These are phyloP conservation scores for Funneliformis caledonium DNA, from an alignment of 371 early-diverging fungal genomes.

Conservation along the genomic window DNA sequence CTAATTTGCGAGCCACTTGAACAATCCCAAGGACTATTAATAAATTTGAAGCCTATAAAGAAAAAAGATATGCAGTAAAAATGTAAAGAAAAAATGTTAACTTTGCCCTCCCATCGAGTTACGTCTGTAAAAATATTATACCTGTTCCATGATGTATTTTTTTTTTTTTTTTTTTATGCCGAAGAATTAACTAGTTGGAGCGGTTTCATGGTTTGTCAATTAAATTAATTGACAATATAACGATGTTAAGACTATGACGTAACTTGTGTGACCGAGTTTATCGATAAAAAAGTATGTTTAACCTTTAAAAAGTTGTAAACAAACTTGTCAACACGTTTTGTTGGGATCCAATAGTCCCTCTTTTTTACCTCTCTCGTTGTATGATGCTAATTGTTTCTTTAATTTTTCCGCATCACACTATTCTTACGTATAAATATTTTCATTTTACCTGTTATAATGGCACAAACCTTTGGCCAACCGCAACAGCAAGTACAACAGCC, in stretches of 20 bases:
- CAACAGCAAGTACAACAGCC: slow-evolving; percentile 30
- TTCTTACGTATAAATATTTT: neutral
- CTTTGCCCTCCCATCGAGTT: neutral
- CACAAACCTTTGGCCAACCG: slow-evolving; percentile 37
- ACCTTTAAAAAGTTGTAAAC: neutral
- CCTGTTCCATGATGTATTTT: slow-evolving; percentile 2
- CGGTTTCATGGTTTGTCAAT: neutral
- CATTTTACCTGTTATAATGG: slow-evolving; percentile 17
- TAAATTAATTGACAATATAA: neutral
- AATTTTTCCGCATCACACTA: neutral
- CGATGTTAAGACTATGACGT: neutral
- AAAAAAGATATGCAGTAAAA: neutral
- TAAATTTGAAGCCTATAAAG: slow-evolving; percentile 15
- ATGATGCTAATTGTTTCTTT: neutral
- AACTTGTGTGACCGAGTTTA: neutral
- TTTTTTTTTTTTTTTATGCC: neutral
- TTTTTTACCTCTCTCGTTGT: neutral
- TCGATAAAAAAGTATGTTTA: neutral
- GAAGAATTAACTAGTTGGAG: neutral
- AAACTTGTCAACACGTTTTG: neutral
- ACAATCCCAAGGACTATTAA: slow-evolving; percentile 10
- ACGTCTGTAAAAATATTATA: neutral
- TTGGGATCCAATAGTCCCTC: neutral
- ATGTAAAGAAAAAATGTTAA: neutral
- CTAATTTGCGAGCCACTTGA: slow-evolving; percentile 28